Evolutionary conservation across 2,329 filamentous ascomycete species (phyloP), one percentile per base, ranked within the genome.

Genomic region (Pyricularia sp.): DNA sequence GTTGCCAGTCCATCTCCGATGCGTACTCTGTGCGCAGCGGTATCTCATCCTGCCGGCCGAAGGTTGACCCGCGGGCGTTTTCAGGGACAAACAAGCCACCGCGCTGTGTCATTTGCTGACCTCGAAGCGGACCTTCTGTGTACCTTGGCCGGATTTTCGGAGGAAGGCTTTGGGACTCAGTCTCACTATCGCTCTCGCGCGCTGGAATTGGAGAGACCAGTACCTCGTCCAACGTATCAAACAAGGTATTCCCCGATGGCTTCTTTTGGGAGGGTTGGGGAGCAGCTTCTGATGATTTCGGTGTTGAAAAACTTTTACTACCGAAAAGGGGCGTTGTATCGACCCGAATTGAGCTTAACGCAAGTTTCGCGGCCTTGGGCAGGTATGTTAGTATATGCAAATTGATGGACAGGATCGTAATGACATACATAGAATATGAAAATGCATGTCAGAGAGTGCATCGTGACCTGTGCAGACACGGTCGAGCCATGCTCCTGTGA

Each of bases 1-100:
- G 89, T 2, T 88, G 86, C 88, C 90, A 92, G 74, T 93, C 91
- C 91, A 94, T 93, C 69, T 85, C 84, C 58, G 90, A 86, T 0
- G 80, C 80, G 69, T 84, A 80, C 10, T 80, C 78, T 1, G 74
- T 68, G 9, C 9, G 26, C 17, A 65, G 68, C 6, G 31, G 33
- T 23, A 1, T 4, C 9, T n/a, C 58, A 36, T 66, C 30, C n/a
- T 36, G 65, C n/a, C 20, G 33, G 28, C 31, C 63, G 17, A 65
- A 65, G 25, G 63, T 28, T 25, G 58, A 26, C 58, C 58, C 23
- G 10, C 25, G n/a, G 25, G 58, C 58, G 23, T 26, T 61, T 26
- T 61, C 23, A 26, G 58, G 23, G 58, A 23, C 58, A 61, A 61
- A 61, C 58, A 61, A 61, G 58, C 58, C 58, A 61, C 58, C 23